Evolutionary conservation across 192 early-diverging fungal genomes (phyloP), one percentile per base, ranked within the genome.

Genomic region (Linderina pennispora): DNA sequence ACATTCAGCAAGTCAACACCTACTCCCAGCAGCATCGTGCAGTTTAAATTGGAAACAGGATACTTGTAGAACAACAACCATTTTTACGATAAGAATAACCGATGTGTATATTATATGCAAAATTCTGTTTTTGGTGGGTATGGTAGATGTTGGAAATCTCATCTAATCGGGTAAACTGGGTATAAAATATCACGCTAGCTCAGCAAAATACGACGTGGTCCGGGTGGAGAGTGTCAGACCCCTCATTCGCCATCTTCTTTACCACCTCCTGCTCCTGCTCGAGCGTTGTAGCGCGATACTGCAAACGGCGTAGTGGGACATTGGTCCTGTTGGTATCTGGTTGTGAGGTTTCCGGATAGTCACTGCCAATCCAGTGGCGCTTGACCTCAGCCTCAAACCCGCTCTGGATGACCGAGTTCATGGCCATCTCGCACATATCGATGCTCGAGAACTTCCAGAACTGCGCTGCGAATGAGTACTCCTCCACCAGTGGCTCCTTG

Each of bases 371-470:
- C 88, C 89, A 93, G 43, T 83, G 84, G 35, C 78, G 78, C 74
- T 91, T 93, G 48, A 89, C 64, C 41, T 74, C 58, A 48, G 77
- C 70, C 55, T 93, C 91, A 67, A 80, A 93, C 10, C 91, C 91
- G 65, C 80, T 82, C 53, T 91, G 89, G 13, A 84, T 49, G 1
- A 85, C 82, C 36, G 83, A 86, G 66, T 91, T 90, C 18, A 86
- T 72, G 7, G 91, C 85, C 48, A 93, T 74, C 49, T 93, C 91
- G 57, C 89, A 90, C 87, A 91, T 89, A 55, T 93, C 91, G 4
- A 79, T 69, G 10, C 74, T 52, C n/a, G 86, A 87, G 3, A 93
- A 53, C 53, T 91, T 91, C 84, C 85, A 93, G 45, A 93, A 91
- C 80, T 91, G 88, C 21, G 88, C 84, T 1, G 85, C 89, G 11